Evolutionary conservation across 1,284 basidiomycete species (phyloP), one percentile per base, ranked within the genome.

Genomic region (Cryptococcus sp.): DNA sequence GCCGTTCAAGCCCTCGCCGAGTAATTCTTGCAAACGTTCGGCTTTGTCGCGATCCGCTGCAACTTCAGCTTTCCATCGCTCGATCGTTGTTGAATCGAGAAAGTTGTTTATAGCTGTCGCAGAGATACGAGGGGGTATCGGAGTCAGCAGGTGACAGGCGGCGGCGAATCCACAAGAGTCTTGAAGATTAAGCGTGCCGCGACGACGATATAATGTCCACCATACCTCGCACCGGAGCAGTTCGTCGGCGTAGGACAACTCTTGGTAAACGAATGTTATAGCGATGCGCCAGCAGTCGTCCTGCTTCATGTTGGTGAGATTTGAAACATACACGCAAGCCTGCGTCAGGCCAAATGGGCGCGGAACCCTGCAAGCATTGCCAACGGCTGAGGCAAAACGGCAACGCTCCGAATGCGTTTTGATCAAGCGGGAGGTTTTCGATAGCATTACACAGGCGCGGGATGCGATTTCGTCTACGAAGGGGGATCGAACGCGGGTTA

Each of bases 161-260:
- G 38, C 48, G 2, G 52, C 50, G 41, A 55, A 61, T 38, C 54
- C 62, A 40, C 45, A 17, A 13, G 19, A n/a, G 30, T 50, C 41
- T 22, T 43, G 15, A 17, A 50, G 15, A 23, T 50, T 25, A 17
- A 63, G 19, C 10, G 17, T 27, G 8, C 54, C 50, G 20, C 41
- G 8, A 8, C 51, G 46, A 13, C 35, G 41, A 17, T 54, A 58
- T 3, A 71, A 25, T 3, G 64, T 48, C 61, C 63, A 63, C 71
- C 71, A 73, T 3, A 70, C 58, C 25, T 68, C 67, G 5, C 56
- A 45, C 2, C 63, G 56, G 2, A 67, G 35, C 0, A 27, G 22
- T 6, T 61, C 58, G 25, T 66, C 65, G 5, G 49, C 41, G 17
- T 42, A 20, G 15, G 47, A 43, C 1, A 68, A 19, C 0, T 49